Conservation (phyloP, 495 filamentous ascomycete genomes). For the Penicillium verhagenii region DNA sequence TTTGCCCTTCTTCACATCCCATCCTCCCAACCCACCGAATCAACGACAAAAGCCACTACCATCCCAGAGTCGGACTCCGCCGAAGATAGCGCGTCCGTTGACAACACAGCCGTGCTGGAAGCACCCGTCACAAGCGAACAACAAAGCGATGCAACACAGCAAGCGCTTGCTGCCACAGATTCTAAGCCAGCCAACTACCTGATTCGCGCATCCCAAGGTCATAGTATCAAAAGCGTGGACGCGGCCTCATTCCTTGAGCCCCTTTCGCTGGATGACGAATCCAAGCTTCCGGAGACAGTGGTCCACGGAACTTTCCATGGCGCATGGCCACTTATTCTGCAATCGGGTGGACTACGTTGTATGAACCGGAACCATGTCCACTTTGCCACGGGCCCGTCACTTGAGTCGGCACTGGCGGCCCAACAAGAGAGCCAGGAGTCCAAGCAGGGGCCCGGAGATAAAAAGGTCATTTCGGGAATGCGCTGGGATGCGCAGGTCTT, state of each 20-base stretch:
- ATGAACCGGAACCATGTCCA: conserved; percentile 89
- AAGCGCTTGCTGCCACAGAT: conserved; percentile 31
- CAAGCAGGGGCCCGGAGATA: conserved; percentile 8
- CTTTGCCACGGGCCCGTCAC: conserved; percentile 68
- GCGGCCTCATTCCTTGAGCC: conserved; percentile 65
- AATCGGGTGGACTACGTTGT: conserved; percentile 67
- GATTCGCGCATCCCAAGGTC: conserved; percentile 94
- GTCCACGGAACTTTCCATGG: conserved; percentile 87
- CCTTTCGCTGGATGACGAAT: conserved; percentile 47
- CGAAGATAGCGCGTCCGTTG: conserved; percentile 1
- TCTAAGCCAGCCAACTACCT: conserved; percentile 65
- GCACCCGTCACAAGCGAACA: conserved; percentile 22
- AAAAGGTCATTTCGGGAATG: conserved; percentile 80
- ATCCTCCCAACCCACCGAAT: conserved; percentile 20
- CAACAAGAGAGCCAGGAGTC: conserved; percentile 19
- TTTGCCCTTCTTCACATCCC: conserved; percentile 62
- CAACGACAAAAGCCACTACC: conserved; percentile 16
- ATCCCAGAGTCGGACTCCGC: conserved; percentile 13
- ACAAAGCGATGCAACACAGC: conserved; percentile 27
- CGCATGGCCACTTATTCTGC: conserved; percentile 70
- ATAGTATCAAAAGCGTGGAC: conserved; percentile 63
- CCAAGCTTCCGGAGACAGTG: conserved; percentile 59
- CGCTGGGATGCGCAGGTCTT: conserved; percentile 72
- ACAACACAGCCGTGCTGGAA: conserved; percentile 9
- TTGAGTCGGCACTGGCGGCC: conserved; percentile 28